Evolutionary conservation across 306 rosid genomes (phyloP).

Genomic region (Vigna mungo): DNA sequence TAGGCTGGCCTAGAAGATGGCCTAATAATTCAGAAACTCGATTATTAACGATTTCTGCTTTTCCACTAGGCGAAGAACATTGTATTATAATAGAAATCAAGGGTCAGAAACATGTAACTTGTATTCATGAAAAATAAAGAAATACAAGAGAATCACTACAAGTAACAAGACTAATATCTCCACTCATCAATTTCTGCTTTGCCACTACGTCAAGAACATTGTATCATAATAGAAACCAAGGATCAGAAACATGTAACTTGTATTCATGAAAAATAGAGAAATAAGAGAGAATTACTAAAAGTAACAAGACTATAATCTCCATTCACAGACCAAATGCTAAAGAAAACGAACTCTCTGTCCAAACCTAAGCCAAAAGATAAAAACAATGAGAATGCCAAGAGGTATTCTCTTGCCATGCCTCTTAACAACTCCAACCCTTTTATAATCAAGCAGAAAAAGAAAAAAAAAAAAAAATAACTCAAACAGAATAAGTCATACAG

Average conservation of each 20-base stretch:
- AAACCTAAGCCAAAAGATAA: not conserved
- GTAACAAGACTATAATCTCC: not conserved
- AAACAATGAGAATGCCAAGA: slow-evolving; percentile 8
- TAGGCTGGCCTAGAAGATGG: slow-evolving; percentile 15
- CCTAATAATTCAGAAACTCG: slow-evolving; percentile 16
- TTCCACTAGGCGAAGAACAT: not conserved
- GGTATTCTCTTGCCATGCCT: not conserved
- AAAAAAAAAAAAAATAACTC: not conserved
- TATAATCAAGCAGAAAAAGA: not conserved
- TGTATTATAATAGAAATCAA: not conserved
- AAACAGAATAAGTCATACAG: not conserved
- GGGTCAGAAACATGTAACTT: not conserved
- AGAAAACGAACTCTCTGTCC: not conserved
- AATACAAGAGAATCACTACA: not conserved
- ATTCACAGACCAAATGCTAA: not conserved
- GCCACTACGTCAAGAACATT: not conserved
- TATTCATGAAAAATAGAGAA: not conserved
- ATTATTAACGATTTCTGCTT: not conserved
- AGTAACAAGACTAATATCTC: not conserved
- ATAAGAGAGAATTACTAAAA: not conserved
- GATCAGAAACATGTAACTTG: not conserved
- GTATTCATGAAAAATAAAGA: not conserved
- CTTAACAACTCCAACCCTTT: not conserved
- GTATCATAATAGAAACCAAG: not conserved
- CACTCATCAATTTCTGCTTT: not conserved